Evolutionary conservation across 192 early-diverging fungal genomes (phyloP), one percentile per base, ranked within the genome.

Genomic region (Pilaira anomala): DNA sequence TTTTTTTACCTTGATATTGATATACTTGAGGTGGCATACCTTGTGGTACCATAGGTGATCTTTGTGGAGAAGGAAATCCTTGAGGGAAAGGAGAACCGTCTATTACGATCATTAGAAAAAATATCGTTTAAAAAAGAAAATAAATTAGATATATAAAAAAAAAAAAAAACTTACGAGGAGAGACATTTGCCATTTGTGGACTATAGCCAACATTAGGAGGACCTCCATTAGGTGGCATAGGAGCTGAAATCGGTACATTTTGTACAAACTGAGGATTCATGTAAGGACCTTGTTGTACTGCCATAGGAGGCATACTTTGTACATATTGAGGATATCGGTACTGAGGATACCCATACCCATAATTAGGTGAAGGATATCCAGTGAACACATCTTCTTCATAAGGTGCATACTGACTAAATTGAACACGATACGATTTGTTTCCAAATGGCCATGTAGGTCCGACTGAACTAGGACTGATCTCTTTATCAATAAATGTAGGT

Each of bases 391-490:
- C 80, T 7, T 85, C 82, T 13, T 78, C 79, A 60, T 79, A 80
- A 9, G 75, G 69, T 46, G 61, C 70, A 48, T 68, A 76, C 22
- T 78, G 69, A 21, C 66, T 63, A 62, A 83, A 83, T 51, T 84
- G 73, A 39, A 80, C 75, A 44, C 79, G 66, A 62, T 81, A 87
- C 21, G 80, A 58, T 30, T 69, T 66, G 14, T 62, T 66, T 6
- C 85, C 85, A 65, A 77, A 82, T 13, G 78, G 76, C 85, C 85
- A 87, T 9, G 69, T 82, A 16, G 85, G 83, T 16, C 72, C 75
- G 54, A 78, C 63, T 25, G 74, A 33, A 60, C 55, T 69, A 24
- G 83, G 77, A 51, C 52, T 55, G 0, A 65, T 57, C 7, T 66
- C 29, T 36, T 81, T 74, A 8, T 72, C 68, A 51, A 79, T 77